Evolutionary conservation across 257 asterid genomes (phyloP), one percentile per base, ranked within the genome.

Genomic region (Fraxinus excelsior): DNA sequence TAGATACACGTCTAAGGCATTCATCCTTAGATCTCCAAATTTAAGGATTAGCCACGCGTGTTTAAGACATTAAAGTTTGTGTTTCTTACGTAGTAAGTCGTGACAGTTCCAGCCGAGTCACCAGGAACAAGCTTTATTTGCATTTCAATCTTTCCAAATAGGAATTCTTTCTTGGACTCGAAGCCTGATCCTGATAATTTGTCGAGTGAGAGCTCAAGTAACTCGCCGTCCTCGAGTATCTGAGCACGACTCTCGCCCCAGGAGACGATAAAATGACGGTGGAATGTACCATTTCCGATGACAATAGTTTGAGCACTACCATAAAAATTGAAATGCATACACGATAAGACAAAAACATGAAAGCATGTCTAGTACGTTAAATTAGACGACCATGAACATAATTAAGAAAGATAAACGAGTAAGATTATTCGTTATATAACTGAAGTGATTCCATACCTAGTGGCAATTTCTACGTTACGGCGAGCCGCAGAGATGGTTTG

Each of bases 21-120:
- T 42, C 4, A 42, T 42, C 51, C 18, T 42, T 42, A 2, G 4
- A 42, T 42, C 51, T 12, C 0, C 51, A 42, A 42, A 42, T 42
- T 42, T 12, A 42, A 42, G 51, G 51, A 42, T 38, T 38, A 7
- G 42, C 11, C 44, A 38, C 12, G 44, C 5, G 44, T 9, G 44
- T 38, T 9, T 38, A 38, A 38, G 12, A 38, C 51, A 44, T 44
- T 44, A 14, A 14, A 16, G 58, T 46, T 16, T 16, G 21, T 14
- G 58, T 46, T 46, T 13, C 94, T 88, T 84, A 93, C 98, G 44
- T 93, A 93, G 38, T 90, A 93, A 16, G 98, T 91, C n/a, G 98
- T 91, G 86, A 93, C 93, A 0, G 98, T 93, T 81, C 98, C 98
- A 1, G 98, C 98, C 9, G 98, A 88, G 58, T 93, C 79, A 5